Conservation (phyloP, 768 basidiomycete species). For the Boletus rubescentipes region DNA sequence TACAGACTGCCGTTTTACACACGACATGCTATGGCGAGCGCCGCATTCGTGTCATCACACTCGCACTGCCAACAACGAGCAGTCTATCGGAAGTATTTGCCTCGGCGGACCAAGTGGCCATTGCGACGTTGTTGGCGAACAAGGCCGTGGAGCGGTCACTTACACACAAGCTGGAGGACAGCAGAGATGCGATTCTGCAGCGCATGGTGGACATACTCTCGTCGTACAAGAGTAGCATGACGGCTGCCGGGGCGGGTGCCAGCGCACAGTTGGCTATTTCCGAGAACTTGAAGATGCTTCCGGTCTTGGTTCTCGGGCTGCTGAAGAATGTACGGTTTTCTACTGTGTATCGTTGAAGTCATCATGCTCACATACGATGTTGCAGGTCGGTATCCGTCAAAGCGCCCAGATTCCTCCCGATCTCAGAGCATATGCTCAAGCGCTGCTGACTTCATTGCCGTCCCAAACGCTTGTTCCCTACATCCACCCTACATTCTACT, state of each 20-base stretch:
- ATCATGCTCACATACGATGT: neutral
- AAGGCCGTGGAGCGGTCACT: constrained; percentile 90
- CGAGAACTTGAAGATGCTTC: constrained; percentile 94
- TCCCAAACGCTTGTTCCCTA: constrained; percentile 91
- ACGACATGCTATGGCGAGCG: constrained; percentile 93
- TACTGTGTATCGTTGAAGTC: neutral
- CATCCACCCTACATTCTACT: constrained; percentile 93
- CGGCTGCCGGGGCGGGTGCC: constrained; percentile 87
- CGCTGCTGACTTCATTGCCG: constrained; percentile 85
- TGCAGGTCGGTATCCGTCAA: constrained; percentile 88
- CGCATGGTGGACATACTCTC: constrained; percentile 81
- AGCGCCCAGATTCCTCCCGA: constrained; percentile 97
- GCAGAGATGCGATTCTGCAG: constrained; percentile 80
- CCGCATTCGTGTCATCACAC: constrained; percentile 87
- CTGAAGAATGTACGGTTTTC: constrained; percentile 84
- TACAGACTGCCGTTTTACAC: constrained; percentile 93
- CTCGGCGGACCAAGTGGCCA: constrained; percentile 85
- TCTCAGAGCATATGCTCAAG: constrained; percentile 93
- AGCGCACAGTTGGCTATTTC: constrained; percentile 91
- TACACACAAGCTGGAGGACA: constrained; percentile 86
- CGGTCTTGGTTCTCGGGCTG: constrained; percentile 84
- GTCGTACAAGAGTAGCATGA: constrained; percentile 96
- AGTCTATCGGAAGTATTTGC: constrained; percentile 88
- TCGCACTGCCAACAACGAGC: constrained; percentile 83
- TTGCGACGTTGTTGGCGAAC: constrained; percentile 82